Base-by-base conservation (phyloP, 1,284 basidiomycete genomes). In the Sporisorium iseilematis-ciliati region DNA sequence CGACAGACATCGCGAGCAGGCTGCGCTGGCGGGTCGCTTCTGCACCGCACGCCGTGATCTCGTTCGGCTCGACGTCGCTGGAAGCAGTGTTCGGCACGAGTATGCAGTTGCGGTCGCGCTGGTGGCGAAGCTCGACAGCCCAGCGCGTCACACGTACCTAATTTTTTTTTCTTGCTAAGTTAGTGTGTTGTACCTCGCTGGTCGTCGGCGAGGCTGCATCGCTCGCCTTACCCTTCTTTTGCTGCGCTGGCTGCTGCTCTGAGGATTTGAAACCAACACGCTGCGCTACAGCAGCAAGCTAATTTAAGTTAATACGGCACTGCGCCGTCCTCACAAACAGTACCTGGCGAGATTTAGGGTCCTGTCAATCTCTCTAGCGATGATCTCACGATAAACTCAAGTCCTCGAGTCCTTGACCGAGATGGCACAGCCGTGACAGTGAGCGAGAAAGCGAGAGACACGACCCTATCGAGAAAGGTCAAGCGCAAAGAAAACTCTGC, bases 1-100 rank as follows among this genome's bases (percentile, higher is more conserved):
- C 16, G 1, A 26, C 6, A 4, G 20, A 20, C n/a, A 18, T 20
- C 41, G 26, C 29, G 12, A n/a, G 4, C 7, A 49, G 26, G 48
- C 48, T 49, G 48, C 29, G 48, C 48, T 49, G 48, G 48, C 48
- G 48, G 31, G n/a, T 49, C 48, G 48, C 29, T 33, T 49, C 26
- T 49, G 48, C 29, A 49, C 48, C 3, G 26, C 18, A 31, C 48
- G 48, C 7, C 48, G 26, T 49, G 46, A 23, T 23, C 23, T 46
- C 5, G 21, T 46, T 25, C 43, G 43, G 23, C 23, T 25, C 48
- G 26, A 31, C n/a, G 41, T 42, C 41, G 41, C 41, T 42, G 7
- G 41, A n/a, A 42, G 41, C 41, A 42, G 7, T 20, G 26, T 18
- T 49, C 48, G 48, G 48, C 48, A 49, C 31, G 48, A 20, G 20